Evolutionary conservation across 306 rosid genomes (phyloP), one percentile per base, ranked within the genome.

Genomic region (Rosa persica): DNA sequence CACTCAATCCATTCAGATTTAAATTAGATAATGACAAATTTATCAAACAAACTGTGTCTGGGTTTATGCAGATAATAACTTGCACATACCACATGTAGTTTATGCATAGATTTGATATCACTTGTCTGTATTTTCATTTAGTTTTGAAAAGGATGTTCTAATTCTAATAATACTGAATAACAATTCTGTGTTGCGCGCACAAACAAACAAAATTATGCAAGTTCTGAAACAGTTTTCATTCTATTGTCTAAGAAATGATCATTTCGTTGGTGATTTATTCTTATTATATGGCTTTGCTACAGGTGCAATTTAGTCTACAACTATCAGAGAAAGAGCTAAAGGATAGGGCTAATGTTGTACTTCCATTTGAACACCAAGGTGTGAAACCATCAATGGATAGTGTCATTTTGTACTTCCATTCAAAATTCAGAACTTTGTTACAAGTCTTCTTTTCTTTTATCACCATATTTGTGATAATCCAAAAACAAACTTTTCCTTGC

Each of bases 301-400:
- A 94, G 98, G 91, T 92, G 46, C 98, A 90, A 12, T 94, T 94
- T 82, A 94, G 81, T 87, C 92, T 92, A 76, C 91, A 94, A 83
- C 81, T 94, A 60, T 90, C 98, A 25, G 97, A 92, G 90, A 92
- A 94, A 88, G 98, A 94, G 89, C 83, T 75, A 85, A 82, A 42
- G 22, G 98, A 94, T 78, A 92, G 93, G 88, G 93, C 97, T 67
- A 89, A 86, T 43, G 98, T 94, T 74, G 92, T 92, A 74, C 97
- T 94, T 77, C 97, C 98, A 72, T 94, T 94, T 79, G 97, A 94
- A 83, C 98, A 94, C 81, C 98, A 90, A 83, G 98, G 98, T 92
- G 82, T 58, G 55, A 16, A 72, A 69, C 77, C 74, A 75, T 58
- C 51, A 75, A 74, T 57, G 46, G 71, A 46, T 43, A 61, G 20